Conservation (phyloP, 2,329 filamentous ascomycete genomes). For the Pseudocercospora cruenta region DNA sequence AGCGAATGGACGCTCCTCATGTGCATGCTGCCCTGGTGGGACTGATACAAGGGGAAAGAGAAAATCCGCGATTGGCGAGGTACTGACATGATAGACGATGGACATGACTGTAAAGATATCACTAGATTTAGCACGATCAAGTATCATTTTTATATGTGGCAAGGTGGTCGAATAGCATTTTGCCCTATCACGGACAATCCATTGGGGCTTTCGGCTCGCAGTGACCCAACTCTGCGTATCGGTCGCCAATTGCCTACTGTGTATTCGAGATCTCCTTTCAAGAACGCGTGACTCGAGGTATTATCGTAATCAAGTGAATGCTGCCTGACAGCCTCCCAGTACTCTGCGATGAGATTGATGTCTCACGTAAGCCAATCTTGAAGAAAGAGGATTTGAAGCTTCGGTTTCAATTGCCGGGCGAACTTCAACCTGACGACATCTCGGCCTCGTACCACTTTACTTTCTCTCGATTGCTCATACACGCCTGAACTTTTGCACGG, state of each 20-base stretch:
- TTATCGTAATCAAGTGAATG: background rate
- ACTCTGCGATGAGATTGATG: background rate
- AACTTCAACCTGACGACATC: background rate
- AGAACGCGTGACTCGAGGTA: too few species aligned
- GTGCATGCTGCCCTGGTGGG: slow-evolving; percentile 39
- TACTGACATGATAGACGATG: slow-evolving; percentile 7
- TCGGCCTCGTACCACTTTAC: background rate
- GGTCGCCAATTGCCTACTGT: too few species aligned
- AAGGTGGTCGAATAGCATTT: background rate
- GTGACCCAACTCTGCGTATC: too few species aligned
- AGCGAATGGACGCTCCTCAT: slow-evolving; percentile 26
- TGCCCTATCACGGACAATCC: background rate
- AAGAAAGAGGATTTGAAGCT: too few species aligned
- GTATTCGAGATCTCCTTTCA: too few species aligned
- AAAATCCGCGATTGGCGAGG: slow-evolving; percentile 25
- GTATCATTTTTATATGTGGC: background rate
- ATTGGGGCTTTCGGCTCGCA: background rate
- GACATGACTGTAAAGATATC: background rate
- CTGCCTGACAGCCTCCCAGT: background rate
- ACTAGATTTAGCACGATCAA: background rate
- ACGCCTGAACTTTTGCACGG: background rate
- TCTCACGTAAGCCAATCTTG: background rate
- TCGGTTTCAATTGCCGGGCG: background rate
- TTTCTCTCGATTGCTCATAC: background rate
- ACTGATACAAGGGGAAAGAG: slow-evolving; percentile 30